Base-by-base conservation (phyloP, 352 stramenopile genomes). In the Phytophthora tubulina region DNA sequence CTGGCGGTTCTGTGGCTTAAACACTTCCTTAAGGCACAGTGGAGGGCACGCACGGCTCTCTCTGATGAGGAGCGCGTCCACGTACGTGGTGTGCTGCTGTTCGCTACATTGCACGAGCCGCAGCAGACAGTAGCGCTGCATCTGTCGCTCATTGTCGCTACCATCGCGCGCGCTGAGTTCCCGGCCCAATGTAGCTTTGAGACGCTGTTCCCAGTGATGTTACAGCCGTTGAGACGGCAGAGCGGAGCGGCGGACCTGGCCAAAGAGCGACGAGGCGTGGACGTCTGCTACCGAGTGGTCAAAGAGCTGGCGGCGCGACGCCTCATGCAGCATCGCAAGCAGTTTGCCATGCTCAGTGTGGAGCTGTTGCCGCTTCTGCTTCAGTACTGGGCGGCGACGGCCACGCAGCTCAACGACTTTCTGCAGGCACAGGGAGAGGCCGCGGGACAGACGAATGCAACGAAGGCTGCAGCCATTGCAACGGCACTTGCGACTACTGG, bases 261-360 rank as follows among this genome's bases (percentile, higher is more conserved):
- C 0, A 65, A 10, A 11, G 79, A 88, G 63, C 68, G 70, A 33
- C 79, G 88, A 30, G 68, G 75, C n/a, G 50, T 94, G 21, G 72
- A 90, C 31, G 66, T 95, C 9, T 80, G 75, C n/a, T 92, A 94
- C 67, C 80, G 85, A 1, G 66, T 96, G 14, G 82, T 92, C 10
- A 96, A 97, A 72, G 88, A 96, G 55, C 76, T 97, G 36, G 78
- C 89, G 39, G 82, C 87, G 4, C 78, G 86, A 11, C 76, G 90
- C n/a, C 82, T 97, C 42, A 84, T 95, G 82, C 59, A 85, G 42
- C 87, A 97, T 53, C 88, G 89, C 61, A 95, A 94, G 63, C 83
- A 94, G 60, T 96, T 95, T 51, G 83, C 86, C 2, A 62, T 82
- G 50, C 74, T 97, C 30, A 89, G 80, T 48, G 81, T 94, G 11